These are phyloP conservation scores for Aspergillus intermedius DNA, from an alignment of 2,329 filamentous ascomycete genomes.

Conservation along the genomic window DNA sequence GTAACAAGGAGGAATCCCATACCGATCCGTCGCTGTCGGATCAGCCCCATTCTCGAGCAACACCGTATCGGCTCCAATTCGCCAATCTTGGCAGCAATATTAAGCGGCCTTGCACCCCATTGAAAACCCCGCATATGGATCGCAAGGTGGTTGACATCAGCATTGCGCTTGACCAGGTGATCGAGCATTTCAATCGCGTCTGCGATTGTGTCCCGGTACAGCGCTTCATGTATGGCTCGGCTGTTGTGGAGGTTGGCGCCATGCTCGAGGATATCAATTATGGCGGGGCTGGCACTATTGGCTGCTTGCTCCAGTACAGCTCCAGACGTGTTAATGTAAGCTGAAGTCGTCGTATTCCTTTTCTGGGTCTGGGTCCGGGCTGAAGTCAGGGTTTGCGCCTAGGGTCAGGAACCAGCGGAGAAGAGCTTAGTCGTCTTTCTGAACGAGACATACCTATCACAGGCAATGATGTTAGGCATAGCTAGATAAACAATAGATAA, in stretches of 20 bases:
- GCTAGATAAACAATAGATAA: background rate
- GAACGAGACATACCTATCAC: background rate
- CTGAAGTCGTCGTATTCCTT: background rate
- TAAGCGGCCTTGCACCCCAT: background rate
- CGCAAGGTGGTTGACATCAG: background rate
- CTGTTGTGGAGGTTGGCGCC: background rate
- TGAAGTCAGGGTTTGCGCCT: background rate
- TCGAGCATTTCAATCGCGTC: background rate
- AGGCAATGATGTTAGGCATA: background rate
- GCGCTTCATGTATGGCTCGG: background rate
- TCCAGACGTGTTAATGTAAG: background rate
- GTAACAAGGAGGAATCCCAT: background rate
- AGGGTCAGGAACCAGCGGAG: background rate
- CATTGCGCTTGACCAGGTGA: background rate
- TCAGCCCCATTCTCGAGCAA: background rate
- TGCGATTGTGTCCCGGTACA: background rate
- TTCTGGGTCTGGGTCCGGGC: background rate
- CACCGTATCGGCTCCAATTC: background rate
- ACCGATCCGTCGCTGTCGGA: background rate
- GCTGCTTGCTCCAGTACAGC: background rate
- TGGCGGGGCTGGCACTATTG: background rate
- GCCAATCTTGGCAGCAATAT: background rate
- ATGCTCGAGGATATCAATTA: background rate
- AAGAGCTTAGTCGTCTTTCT: background rate
- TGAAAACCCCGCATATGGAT: background rate